phyloP scores from a whole-genome alignment of 148 eudicot species.

The Spergularia bocconei region DNA sequence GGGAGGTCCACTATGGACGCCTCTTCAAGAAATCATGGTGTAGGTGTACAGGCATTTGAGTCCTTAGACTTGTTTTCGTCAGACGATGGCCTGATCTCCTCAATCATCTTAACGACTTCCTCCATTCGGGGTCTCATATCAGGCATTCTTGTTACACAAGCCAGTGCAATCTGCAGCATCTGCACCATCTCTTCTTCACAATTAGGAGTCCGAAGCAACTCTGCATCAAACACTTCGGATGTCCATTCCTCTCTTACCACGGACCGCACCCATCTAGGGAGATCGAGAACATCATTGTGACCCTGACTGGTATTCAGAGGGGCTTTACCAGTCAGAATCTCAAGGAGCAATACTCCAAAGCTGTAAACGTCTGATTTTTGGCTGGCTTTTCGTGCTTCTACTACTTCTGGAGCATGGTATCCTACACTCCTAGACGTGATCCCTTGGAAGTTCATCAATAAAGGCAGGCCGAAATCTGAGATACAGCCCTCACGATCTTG shows the following conservation, averaged over 20 bases:
- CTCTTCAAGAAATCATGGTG: slow-evolving; percentile 16
- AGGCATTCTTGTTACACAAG: slow-evolving; percentile 59
- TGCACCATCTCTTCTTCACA: slow-evolving; percentile 92
- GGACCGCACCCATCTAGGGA: slow-evolving; percentile 92
- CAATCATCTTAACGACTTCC: slow-evolving; percentile 77
- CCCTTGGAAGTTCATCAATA: slow-evolving; percentile 44
- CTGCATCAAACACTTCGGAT: slow-evolving; percentile 82
- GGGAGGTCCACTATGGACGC: not conserved
- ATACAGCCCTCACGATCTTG: slow-evolving; percentile 50
- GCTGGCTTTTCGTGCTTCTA: slow-evolving; percentile 53
- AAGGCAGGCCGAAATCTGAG: slow-evolving; percentile 66
- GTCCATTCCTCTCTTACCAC: slow-evolving; percentile 97
- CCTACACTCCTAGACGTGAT: slow-evolving; percentile 52
- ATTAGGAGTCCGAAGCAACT: slow-evolving; percentile 49
- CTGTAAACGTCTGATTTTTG: slow-evolving; percentile 95
- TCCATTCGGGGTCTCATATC: slow-evolving; percentile 72
- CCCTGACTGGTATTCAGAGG: slow-evolving; percentile 57
- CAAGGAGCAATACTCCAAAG: slow-evolving; percentile 81
- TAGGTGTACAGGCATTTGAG: slow-evolving; percentile 60
- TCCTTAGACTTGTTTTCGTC: slow-evolving; percentile 73
- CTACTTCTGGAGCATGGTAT: slow-evolving; percentile 81
- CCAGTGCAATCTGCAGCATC: slow-evolving; percentile 80
- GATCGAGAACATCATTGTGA: slow-evolving; percentile 60
- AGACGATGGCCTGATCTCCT: slow-evolving; percentile 59
- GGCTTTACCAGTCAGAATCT: slow-evolving; percentile 75